Evolutionary conservation across 306 rosid species (phyloP).

Genomic region (Canavalia gladiata): DNA sequence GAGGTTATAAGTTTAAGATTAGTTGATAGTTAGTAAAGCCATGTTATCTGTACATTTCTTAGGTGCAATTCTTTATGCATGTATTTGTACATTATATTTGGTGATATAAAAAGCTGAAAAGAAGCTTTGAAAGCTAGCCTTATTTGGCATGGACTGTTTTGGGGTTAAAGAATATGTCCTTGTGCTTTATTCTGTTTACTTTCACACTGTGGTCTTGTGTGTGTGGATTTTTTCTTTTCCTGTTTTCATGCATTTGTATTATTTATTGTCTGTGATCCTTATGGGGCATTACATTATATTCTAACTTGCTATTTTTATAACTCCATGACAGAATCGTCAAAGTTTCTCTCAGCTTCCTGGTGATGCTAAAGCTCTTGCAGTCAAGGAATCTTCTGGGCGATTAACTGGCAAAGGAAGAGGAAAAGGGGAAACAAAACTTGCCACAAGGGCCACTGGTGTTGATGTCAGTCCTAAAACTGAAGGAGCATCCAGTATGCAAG

Average conservation of each 20-base stretch:
- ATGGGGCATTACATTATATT: conserved; percentile 16
- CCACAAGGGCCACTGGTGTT: conserved; percentile 53
- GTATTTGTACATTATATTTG: background rate
- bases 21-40: background rate
- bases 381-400: conserved; percentile 70
- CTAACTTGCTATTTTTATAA: background rate
- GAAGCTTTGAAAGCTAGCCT: conserved; percentile 6
- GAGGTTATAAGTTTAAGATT: background rate
- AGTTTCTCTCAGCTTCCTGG: conserved; percentile 72
- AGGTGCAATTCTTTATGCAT: background rate
- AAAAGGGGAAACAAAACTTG: conserved; percentile 64
- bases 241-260: background rate
- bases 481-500: conserved; percentile 55
- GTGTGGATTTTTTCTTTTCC: background rate
- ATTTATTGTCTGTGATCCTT: conserved; percentile 16
- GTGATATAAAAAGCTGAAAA: background rate
- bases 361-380: conserved; percentile 59
- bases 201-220: background rate
- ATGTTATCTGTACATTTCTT: background rate
- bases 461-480: conserved; percentile 62
- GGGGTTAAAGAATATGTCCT: conserved; percentile 21
- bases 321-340: conserved; percentile 74
- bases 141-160: background rate
- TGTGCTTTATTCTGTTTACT: conserved; percentile 16
- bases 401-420: conserved; percentile 74